Evolutionary conservation across 768 basidiomycete genomes (phyloP).

Genomic region (Mycena filopes): DNA sequence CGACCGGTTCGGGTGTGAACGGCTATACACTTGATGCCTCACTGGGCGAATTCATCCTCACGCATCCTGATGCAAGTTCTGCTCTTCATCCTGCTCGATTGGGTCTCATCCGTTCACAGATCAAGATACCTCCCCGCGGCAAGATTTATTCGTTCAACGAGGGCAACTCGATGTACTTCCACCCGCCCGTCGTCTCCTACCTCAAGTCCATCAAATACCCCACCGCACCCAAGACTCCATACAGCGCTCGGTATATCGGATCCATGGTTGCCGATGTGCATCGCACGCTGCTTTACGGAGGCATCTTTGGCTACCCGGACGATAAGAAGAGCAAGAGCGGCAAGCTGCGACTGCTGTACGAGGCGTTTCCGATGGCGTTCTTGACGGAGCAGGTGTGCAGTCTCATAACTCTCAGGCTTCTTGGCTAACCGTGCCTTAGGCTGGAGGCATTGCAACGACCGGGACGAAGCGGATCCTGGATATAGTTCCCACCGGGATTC

Average conservation of each 20-base stretch:
- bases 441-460: conserved; percentile 96
- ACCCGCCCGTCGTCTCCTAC: conserved; percentile 82
- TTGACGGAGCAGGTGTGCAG: conserved; percentile 85
- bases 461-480: conserved; percentile 95
- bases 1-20: conserved; percentile 95
- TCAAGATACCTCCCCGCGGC: conserved; percentile 91
- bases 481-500: conserved; percentile 85
- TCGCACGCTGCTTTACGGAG: conserved; percentile 94
- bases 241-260: conserved; percentile 94
- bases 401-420: not conserved
- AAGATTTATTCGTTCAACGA: conserved; percentile 99
- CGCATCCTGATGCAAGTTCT: conserved; percentile 86
- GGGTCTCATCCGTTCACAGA: conserved; percentile 55
- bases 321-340: conserved; percentile 98
- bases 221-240: conserved; percentile 78
- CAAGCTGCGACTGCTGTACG: conserved; percentile 94
- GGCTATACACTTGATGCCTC: conserved; percentile 97
- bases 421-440: conserved; percentile 56
- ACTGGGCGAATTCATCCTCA: conserved; percentile 98
- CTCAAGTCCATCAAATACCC: conserved; percentile 95
- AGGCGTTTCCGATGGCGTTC: conserved; percentile 98
- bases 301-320: conserved; percentile 97
- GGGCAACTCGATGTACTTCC: conserved; percentile 96
- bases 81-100: not conserved
- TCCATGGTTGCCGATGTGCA: conserved; percentile 99